These are phyloP conservation scores for Nepenthes gracilis DNA, from an alignment of 148 eudicot species.

Conservation along the genomic window DNA sequence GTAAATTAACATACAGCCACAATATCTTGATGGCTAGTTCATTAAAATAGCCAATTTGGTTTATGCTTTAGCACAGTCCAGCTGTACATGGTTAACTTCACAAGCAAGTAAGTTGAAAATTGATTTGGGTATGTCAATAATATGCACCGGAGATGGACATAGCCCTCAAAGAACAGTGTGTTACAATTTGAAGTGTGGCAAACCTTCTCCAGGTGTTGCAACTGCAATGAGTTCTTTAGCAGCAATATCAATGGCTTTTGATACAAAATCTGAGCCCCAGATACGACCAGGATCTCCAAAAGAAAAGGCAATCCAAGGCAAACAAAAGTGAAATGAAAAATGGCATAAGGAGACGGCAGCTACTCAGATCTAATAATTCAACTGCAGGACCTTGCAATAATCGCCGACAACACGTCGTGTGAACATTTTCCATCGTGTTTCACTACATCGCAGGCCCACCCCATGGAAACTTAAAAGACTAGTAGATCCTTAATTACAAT, in stretches of 20 bases:
- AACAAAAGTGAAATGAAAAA: background rate
- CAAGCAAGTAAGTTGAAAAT: background rate
- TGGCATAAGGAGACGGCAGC: too few species aligned
- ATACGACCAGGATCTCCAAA: background rate
- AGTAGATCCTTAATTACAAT: too few species aligned
- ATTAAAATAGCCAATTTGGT: slow-evolving; percentile 85
- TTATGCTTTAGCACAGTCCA: slow-evolving; percentile 71
- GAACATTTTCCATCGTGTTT: too few species aligned
- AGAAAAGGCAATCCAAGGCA: background rate
- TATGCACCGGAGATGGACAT: background rate
- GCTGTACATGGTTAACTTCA: slow-evolving; percentile 53
- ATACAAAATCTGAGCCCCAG: slow-evolving; percentile 63
- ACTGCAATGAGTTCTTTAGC: slow-evolving; percentile 62
- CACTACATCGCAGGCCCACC: too few species aligned
- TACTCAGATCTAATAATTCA: too few species aligned
- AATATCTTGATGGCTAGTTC: slow-evolving; percentile 89
- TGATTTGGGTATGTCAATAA: background rate
- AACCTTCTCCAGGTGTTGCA: slow-evolving; percentile 67
- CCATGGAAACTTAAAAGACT: too few species aligned
- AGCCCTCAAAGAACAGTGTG: background rate
- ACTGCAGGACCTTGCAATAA: too few species aligned
- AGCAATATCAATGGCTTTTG: slow-evolving; percentile 65
- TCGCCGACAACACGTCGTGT: background rate
- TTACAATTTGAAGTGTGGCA: slow-evolving; percentile 2
- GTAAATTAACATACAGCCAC: slow-evolving; percentile 4